Conservation (phyloP, 306 rosid genomes). For the Ammopiptanthus mongolicus region DNA sequence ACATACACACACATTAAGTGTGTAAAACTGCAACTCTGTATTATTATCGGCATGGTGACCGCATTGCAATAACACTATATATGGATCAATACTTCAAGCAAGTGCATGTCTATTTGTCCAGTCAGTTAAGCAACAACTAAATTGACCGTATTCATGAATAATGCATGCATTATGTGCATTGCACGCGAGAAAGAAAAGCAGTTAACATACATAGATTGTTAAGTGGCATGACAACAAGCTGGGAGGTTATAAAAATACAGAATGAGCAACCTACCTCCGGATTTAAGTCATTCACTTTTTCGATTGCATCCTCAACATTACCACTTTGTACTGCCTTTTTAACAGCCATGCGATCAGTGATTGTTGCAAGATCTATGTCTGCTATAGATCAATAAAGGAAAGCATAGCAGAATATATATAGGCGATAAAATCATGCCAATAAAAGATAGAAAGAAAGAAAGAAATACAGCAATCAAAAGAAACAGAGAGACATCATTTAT, state of each 20-base stretch:
- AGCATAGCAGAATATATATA: neutral
- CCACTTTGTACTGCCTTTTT: conserved; percentile 97
- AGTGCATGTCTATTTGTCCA: neutral
- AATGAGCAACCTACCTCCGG: conserved; percentile 58
- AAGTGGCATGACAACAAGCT: neutral
- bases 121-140: neutral
- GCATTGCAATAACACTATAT: neutral
- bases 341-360: conserved; percentile 95
- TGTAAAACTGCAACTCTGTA: neutral
- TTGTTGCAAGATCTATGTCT: conserved; percentile 88
- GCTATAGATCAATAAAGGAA: conserved; percentile 60
- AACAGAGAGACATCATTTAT: conserved; percentile 34
- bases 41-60: neutral
- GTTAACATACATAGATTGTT: neutral
- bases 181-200: neutral
- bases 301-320: conserved; percentile 93
- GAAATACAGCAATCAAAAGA: neutral
- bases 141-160: conserved; percentile 1
- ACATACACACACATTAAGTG: neutral
- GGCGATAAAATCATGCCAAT: neutral
- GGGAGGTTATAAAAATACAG: neutral
- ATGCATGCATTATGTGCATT: neutral
- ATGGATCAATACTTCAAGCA: neutral
- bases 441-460: neutral
- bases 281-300: conserved; percentile 91